These are phyloP conservation scores for Phanerodontia chrysosporium DNA, from an alignment of 768 basidiomycete species.

Conservation along the genomic window DNA sequence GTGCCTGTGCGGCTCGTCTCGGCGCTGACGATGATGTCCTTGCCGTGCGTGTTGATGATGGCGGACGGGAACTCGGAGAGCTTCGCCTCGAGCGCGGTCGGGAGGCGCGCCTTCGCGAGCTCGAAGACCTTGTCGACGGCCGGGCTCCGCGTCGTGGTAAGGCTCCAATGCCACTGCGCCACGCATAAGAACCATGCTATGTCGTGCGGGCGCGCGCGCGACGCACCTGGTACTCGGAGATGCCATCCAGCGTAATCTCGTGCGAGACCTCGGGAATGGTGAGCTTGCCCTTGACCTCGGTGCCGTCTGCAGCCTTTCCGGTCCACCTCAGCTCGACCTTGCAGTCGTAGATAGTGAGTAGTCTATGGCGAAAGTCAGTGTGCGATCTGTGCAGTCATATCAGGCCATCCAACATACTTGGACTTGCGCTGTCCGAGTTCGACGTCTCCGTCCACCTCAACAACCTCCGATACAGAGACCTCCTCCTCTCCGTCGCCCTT, in stretches of 20 bases:
- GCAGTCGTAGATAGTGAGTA: conserved; percentile 95
- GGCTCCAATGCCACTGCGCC: conserved; percentile 68
- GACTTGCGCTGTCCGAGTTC: conserved; percentile 94
- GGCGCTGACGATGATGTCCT: conserved; percentile 68
- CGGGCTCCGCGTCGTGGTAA: conserved; percentile 44
- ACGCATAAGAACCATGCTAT: background rate
- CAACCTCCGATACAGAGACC: conserved; percentile 62
- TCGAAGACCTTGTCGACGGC: conserved; percentile 54
- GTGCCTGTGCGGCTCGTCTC: conserved; percentile 67
- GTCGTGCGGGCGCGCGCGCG: background rate
- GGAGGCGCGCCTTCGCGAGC: conserved; percentile 62
- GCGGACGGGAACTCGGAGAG: conserved; percentile 74
- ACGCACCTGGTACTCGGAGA: conserved; percentile 82
- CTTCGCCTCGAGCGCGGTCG: conserved; percentile 68
- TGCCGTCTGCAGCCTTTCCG: conserved; percentile 74
- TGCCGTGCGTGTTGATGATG: conserved; percentile 81
- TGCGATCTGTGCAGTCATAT: background rate
- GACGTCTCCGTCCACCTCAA: conserved; percentile 82
- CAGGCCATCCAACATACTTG: conserved; percentile 57
- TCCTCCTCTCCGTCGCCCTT: conserved; percentile 55
- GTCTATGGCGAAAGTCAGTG: conserved; percentile 36
- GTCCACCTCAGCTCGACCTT: conserved; percentile 72
- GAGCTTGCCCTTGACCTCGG: conserved; percentile 69
- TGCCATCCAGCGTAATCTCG: conserved; percentile 80
- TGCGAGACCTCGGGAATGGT: conserved; percentile 93